Evolutionary conservation across 345 rosid species (phyloP).

Genomic region (Salix dunnii): DNA sequence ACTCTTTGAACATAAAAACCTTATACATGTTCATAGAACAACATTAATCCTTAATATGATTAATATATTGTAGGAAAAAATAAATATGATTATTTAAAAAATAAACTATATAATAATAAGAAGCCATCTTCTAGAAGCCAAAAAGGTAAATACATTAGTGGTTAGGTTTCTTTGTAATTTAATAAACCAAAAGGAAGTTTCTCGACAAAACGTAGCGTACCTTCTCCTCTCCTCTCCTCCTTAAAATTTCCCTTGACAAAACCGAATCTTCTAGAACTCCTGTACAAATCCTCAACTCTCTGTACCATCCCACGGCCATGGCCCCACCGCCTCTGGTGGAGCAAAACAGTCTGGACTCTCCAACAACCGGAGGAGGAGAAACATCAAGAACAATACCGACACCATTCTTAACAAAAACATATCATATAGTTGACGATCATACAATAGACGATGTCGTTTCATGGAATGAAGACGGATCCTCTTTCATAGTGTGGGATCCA

Average conservation of each 20-base stretch:
- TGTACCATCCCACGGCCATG: conserved; percentile 2
- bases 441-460: conserved; percentile 71
- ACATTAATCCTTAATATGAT: too few relatives aligned
- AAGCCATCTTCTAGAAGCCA: too few relatives aligned
- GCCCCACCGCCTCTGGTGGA: conserved; percentile 27
- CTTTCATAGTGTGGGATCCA: conserved; percentile 85
- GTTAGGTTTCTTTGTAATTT: too few relatives aligned
- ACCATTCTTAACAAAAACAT: conserved; percentile 80
- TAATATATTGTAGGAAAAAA: too few relatives aligned
- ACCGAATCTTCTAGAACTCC: conserved; percentile 39
- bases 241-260: neutral
- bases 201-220: conserved; percentile 39
- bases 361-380: conserved; percentile 25
- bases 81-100: too few relatives aligned
- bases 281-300: too few relatives aligned
- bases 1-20: too few relatives aligned
- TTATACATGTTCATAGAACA: too few relatives aligned
- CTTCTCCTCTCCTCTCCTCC: conserved; percentile 21
- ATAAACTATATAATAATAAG: too few relatives aligned
- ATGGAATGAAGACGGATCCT: conserved; percentile 86
- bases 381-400: conserved; percentile 71
- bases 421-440: conserved; percentile 69
- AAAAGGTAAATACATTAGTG: too few relatives aligned
- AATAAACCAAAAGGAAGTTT: conserved; percentile 40
- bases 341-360: conserved; percentile 26